Evolutionary conservation across 352 stramenopile species (phyloP).

Genomic region (Pythium oligandrum): DNA sequence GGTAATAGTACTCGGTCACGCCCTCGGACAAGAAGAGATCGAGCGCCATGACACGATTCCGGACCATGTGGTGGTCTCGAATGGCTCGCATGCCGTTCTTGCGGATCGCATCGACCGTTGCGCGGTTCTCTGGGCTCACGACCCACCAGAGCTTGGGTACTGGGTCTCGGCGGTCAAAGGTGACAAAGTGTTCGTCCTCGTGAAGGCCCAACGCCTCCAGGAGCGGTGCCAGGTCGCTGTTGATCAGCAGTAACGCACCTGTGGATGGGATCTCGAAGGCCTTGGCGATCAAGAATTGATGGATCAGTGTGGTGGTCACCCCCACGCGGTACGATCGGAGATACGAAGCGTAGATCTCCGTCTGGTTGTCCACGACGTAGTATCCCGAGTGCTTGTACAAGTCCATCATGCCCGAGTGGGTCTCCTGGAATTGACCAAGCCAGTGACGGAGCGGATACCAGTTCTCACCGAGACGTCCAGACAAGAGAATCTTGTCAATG

Average conservation of each 20-base stretch:
- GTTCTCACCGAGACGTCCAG: slow-evolving; percentile 39
- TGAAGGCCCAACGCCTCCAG: slow-evolving; percentile 47
- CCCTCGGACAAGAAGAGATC: slow-evolving; percentile 57
- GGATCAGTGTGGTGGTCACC: slow-evolving; percentile 70
- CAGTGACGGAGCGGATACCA: slow-evolving; percentile 72
- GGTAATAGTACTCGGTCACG: slow-evolving; percentile 38
- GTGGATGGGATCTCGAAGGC: slow-evolving; percentile 79
- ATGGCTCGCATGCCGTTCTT: slow-evolving; percentile 48
- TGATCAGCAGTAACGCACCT: slow-evolving; percentile 58
- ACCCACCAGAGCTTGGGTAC: slow-evolving; percentile 44
- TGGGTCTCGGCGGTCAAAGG: slow-evolving; percentile 52
- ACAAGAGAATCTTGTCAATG: slow-evolving; percentile 73
- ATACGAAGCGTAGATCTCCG: slow-evolving; percentile 60
- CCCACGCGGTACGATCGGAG: slow-evolving; percentile 62
- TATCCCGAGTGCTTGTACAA: slow-evolving; percentile 55
- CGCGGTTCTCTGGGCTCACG: slow-evolving; percentile 38
- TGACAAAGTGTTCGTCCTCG: slow-evolving; percentile 58
- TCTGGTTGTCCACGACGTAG: slow-evolving; percentile 59
- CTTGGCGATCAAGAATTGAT: slow-evolving; percentile 76
- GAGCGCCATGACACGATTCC: slow-evolving; percentile 51
- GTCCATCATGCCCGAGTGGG: slow-evolving; percentile 49
- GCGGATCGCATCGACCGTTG: slow-evolving; percentile 56
- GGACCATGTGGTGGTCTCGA: slow-evolving; percentile 50
- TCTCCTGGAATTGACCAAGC: slow-evolving; percentile 46
- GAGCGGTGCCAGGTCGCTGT: slow-evolving; percentile 50